These are phyloP conservation scores for Panellus pusillus DNA, from an alignment of 768 basidiomycete species.

Conservation along the genomic window DNA sequence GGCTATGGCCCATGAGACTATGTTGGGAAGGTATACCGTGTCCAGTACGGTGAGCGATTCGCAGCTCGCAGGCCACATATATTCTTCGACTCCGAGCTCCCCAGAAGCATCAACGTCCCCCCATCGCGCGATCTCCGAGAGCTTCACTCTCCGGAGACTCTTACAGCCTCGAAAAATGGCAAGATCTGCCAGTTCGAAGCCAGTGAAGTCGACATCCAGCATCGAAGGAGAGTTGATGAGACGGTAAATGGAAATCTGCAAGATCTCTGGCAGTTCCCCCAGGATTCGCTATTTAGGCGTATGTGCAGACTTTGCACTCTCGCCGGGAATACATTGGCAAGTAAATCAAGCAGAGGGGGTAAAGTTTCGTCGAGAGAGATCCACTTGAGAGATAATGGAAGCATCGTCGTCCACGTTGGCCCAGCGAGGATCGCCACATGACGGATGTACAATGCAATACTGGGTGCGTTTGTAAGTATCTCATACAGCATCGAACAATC, in stretches of 20 bases:
- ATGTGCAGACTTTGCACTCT: conserved; percentile 3
- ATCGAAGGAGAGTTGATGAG: conserved; percentile 4
- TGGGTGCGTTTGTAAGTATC: neutral
- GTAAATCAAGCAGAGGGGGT: neutral
- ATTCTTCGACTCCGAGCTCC: neutral
- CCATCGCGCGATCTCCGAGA: neutral
- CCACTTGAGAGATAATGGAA: neutral
- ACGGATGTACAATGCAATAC: conserved; percentile 5
- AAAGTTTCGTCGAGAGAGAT: conserved; percentile 3
- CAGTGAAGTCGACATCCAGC: conserved; percentile 9
- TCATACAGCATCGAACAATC: neutral
- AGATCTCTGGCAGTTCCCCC: neutral
- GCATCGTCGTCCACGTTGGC: neutral
- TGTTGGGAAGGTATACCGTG: neutral
- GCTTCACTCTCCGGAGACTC: conserved; percentile 2
- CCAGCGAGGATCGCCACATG: conserved; percentile 4
- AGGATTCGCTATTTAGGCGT: conserved; percentile 4
- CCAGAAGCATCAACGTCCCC: neutral
- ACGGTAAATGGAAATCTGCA: neutral
- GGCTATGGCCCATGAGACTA: conserved; percentile 2
- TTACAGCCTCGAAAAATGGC: neutral
- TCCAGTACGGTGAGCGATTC: conserved; percentile 8
- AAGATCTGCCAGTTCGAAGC: neutral
- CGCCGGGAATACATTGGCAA: neutral
- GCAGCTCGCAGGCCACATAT: neutral